These are phyloP conservation scores for Pythium pyrilobum DNA, from an alignment of 352 stramenopile species.

Conservation along the genomic window DNA sequence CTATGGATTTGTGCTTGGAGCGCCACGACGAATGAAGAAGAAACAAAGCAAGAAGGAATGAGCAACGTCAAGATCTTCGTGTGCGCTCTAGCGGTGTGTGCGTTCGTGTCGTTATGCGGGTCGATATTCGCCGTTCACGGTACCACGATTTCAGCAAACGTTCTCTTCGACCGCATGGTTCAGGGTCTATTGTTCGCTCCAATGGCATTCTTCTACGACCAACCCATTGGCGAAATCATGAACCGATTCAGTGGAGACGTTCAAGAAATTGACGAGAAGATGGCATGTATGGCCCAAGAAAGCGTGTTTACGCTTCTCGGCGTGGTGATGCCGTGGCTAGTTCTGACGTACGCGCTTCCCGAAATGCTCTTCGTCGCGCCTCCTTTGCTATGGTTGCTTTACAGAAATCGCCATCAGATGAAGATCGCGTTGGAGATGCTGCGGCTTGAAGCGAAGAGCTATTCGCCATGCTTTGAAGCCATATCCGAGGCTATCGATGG, in stretches of 20 bases:
- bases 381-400: constrained; percentile 46
- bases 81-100: not conserved
- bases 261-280: not conserved
- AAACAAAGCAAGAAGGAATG: not conserved
- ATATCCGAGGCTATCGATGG: constrained; percentile 15
- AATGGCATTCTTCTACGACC: constrained; percentile 27
- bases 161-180: constrained; percentile 1
- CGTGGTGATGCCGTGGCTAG: constrained; percentile 15
- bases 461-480: constrained; percentile 7
- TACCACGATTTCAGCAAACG: not conserved
- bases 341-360: constrained; percentile 20
- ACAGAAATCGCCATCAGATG: constrained; percentile 1
- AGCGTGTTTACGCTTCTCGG: not conserved
- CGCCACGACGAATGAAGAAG: not conserved
- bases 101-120: not conserved
- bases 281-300: not conserved
- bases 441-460: not conserved
- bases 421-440: constrained; percentile 12
- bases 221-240: constrained; percentile 24
- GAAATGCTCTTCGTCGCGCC: constrained; percentile 55
- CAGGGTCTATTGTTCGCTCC: constrained; percentile 7
- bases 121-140: not conserved
- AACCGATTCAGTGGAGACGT: constrained; percentile 30
- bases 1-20: constrained; percentile 6
- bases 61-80: not conserved